Base-by-base conservation (phyloP, 1,284 basidiomycete species). In the Ganoderma leucocontextum region DNA sequence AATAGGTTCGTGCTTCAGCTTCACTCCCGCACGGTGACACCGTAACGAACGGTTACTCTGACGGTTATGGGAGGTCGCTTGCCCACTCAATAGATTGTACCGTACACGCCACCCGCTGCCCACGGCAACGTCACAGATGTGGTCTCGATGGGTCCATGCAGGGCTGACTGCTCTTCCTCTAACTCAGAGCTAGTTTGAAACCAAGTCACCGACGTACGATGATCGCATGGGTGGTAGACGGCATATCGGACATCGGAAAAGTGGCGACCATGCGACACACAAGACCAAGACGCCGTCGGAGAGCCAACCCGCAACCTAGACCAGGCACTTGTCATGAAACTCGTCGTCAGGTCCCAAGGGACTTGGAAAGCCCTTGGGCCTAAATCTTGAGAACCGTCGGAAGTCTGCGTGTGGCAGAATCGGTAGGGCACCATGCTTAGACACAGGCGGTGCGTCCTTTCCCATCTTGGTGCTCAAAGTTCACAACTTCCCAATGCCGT, bases 241-340 rank as follows among this genome's bases (percentile, higher is more conserved):
- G 8, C 25, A 33, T 55, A 9, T 35, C 52, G 52, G 52, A 17
- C 52, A 35, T 35, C 17, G 29, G 52, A 55, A 6, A 15, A 35
- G 52, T 55, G 15, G 29, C 33, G 25, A 55, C 33, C 33, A 19
- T 55, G 52, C 52, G 52, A 33, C 33, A 15, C 13, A 29, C 57
- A 59, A 59, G 57, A 59, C 22, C 38, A 47, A 65, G 38, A 39
- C 59, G 60, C 36, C 38, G 64, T 65, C 58, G 47, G 60, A 55
- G 39, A 39, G 29, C 29, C 22, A 29, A 25, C 25, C 19, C 7
- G 39, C 15, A 29, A 33, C 39, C 35, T 15, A 15, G 60, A 42
- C 38, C 60, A 62, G 65, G 60, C 65, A 62, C 60, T 66, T 10
- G 55, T 52, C 25, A 38, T 66, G 36, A 53, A 25, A 25, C 33